Conservation (phyloP, 2,329 filamentous ascomycete species). For the Paecilomyces formosus region DNA sequence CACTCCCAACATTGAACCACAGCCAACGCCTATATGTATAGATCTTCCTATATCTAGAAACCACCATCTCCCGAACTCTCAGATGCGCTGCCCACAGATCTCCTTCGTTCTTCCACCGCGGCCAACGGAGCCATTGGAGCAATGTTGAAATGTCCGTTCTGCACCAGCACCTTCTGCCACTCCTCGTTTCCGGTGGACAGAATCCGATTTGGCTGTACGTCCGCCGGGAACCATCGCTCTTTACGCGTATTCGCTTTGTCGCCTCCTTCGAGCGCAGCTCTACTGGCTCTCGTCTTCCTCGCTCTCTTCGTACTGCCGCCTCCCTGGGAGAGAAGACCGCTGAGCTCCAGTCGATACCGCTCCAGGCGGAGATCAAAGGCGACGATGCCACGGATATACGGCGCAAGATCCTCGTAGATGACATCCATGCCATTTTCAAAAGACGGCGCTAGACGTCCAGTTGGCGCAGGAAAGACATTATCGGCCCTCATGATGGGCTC, state of each 20-base stretch:
- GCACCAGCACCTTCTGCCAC: conserved; percentile 32
- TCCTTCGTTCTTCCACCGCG: conserved; percentile 8
- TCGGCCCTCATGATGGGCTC: conserved; percentile 42
- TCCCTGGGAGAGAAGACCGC: conserved; percentile 55
- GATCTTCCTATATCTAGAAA: background rate
- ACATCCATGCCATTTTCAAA: conserved; percentile 65
- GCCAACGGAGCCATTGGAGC: conserved; percentile 8
- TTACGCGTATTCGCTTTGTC: conserved; percentile 58
- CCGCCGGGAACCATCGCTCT: conserved; percentile 63
- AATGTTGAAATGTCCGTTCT: conserved; percentile 23
- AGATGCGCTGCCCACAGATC: conserved; percentile 9
- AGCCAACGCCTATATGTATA: background rate
- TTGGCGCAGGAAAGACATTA: conserved; percentile 22
- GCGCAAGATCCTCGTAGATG: conserved; percentile 71
- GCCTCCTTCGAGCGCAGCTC: conserved; percentile 71
- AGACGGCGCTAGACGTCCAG: conserved; percentile 49
- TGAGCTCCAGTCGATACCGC: conserved; percentile 56
- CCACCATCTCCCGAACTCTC: conserved; percentile 8
- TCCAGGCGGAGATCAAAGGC: conserved; percentile 66
- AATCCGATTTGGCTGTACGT: conserved; percentile 54
- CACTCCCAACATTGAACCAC: background rate
- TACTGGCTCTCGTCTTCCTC: conserved; percentile 65
- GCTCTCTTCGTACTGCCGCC: conserved; percentile 48
- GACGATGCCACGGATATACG: conserved; percentile 82
- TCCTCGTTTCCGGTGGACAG: conserved; percentile 53